A percentile compares a stretch with the other conserved stretches of the same genome.
Conservation (phyloP, 2,329 filamentous ascomycete species). For the Monosporascus sp. region DNA sequence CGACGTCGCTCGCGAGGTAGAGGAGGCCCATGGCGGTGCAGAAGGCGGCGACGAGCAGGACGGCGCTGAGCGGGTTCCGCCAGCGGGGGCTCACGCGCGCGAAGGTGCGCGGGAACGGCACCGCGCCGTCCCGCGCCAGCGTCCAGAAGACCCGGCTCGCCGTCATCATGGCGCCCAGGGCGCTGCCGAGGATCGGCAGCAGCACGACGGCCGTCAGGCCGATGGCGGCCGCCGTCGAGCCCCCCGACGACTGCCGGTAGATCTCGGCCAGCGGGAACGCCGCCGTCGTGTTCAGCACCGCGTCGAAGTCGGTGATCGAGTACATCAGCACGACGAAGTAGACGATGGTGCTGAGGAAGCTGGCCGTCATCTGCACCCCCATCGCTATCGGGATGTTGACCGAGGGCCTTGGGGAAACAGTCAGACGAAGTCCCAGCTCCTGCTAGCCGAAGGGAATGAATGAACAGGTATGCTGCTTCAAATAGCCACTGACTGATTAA, state of each 20-base stretch:
- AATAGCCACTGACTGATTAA: not conserved
- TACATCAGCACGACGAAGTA: constrained; percentile 7
- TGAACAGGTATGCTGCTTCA: not conserved
- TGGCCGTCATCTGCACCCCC: constrained; percentile 39
- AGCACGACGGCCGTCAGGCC: constrained; percentile 41
- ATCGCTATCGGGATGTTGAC: constrained; percentile 50
- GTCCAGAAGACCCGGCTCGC: constrained; percentile 36
- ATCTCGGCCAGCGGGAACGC: constrained; percentile 62
- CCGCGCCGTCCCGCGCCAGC: constrained; percentile 34
- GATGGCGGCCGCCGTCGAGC: constrained; percentile 43
- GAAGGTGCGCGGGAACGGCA: constrained; percentile 22
- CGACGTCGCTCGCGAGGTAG: constrained; percentile 60
- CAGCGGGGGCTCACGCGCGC: constrained; percentile 21
- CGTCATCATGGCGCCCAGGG: constrained; percentile 33
- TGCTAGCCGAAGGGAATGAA: constrained; percentile 10
- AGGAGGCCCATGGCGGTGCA: constrained; percentile 54
- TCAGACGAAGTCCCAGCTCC: not conserved
- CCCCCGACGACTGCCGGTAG: constrained; percentile 52
- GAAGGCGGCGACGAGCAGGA: constrained; percentile 18
- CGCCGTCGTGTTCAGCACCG: constrained; percentile 39
- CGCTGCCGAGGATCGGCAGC: constrained; percentile 28
- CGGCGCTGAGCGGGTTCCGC: constrained; percentile 32
- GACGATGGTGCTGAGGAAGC: constrained; percentile 22
- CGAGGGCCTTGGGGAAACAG: constrained; percentile 26
- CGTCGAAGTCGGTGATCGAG: constrained; percentile 35